Evolutionary conservation across 1,139 yeast genomes (phyloP).

Genomic region (Wickerhamomyces sp.): DNA sequence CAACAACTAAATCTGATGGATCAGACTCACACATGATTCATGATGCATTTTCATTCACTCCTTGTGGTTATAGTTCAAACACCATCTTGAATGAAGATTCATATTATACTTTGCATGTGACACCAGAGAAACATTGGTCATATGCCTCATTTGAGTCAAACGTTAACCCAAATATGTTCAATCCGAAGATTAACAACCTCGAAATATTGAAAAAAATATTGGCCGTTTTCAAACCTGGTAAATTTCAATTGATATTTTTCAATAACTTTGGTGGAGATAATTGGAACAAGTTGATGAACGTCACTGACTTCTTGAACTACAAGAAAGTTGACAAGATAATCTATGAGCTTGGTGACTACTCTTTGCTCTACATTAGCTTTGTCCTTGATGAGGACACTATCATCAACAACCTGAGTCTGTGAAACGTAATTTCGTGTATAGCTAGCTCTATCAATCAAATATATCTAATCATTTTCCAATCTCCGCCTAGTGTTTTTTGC

Average conservation of each 20-base stretch:
- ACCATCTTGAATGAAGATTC: constrained; percentile 58
- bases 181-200: constrained; percentile 37
- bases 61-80: constrained; percentile 94
- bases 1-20: constrained; percentile 14
- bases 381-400: constrained; percentile 20
- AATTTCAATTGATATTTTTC: constrained; percentile 68
- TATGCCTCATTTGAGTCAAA: constrained; percentile 95
- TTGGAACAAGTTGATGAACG: constrained; percentile 35
- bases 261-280: constrained; percentile 25
- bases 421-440: not conserved
- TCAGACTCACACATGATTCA: constrained; percentile 33
- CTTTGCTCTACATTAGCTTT: constrained; percentile 37
- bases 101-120: constrained; percentile 89
- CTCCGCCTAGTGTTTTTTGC: not conserved
- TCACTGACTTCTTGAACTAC: constrained; percentile 46
- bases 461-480: not conserved
- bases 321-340: constrained; percentile 61
- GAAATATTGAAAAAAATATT: constrained; percentile 57
- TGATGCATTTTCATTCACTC: constrained; percentile 92
- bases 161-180: constrained; percentile 45
- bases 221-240: constrained; percentile 65
- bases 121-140: constrained; percentile 93
- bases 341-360: constrained; percentile 63
- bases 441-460: not conserved
- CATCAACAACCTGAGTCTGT: constrained; percentile 12